A percentile compares a stretch with the other conserved stretches of the same genome.
These are phyloP conservation scores for Fusarium sp. DNA, from an alignment of 2,329 filamentous ascomycete genomes.

Conservation along the genomic window DNA sequence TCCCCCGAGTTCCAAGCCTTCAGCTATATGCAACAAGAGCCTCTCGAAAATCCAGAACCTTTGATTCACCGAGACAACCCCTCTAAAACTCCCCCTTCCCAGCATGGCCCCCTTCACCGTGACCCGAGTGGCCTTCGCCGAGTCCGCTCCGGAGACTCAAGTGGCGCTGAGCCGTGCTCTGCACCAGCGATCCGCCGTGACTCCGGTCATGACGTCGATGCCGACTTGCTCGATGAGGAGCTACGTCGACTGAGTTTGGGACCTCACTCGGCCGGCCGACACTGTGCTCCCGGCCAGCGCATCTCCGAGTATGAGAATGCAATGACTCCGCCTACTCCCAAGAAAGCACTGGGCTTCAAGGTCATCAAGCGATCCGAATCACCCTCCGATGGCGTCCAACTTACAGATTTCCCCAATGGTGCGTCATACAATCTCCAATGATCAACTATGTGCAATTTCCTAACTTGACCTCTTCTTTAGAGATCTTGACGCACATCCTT, in stretches of 20 bases:
- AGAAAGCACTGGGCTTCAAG: slow-evolving; percentile 68
- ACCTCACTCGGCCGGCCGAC: slow-evolving; percentile 49
- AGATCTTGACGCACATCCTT: slow-evolving; percentile 91
- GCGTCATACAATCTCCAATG: slow-evolving; percentile 48
- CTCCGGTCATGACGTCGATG: slow-evolving; percentile 56
- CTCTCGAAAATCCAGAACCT: slow-evolving; percentile 62
- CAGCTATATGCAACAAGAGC: slow-evolving; percentile 77
- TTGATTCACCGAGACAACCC: slow-evolving; percentile 57
- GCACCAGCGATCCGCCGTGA: slow-evolving; percentile 48
- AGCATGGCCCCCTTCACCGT: slow-evolving; percentile 71
- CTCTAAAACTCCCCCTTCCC: slow-evolving; percentile 56
- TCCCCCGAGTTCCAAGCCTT: slow-evolving; percentile 54
- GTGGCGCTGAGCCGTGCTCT: slow-evolving; percentile 57
- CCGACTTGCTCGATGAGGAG: slow-evolving; percentile 63
- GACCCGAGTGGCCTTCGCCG: slow-evolving; percentile 58
- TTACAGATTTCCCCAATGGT: slow-evolving; percentile 86
- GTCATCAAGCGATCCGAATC: slow-evolving; percentile 65
- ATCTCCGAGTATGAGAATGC: slow-evolving; percentile 75
- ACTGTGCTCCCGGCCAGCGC: slow-evolving; percentile 63
- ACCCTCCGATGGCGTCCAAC: slow-evolving; percentile 58
- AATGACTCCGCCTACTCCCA: slow-evolving; percentile 62
- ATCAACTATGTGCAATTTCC: background rate
- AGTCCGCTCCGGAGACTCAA: slow-evolving; percentile 53
- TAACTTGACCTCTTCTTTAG: slow-evolving; percentile 62
- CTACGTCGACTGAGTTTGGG: slow-evolving; percentile 67